Percentiles rank a stretch among this genome's conserved stretches.
Evolutionary conservation across 1,139 yeast species (phyloP).

Genomic region (Candida tetrigidarum): DNA sequence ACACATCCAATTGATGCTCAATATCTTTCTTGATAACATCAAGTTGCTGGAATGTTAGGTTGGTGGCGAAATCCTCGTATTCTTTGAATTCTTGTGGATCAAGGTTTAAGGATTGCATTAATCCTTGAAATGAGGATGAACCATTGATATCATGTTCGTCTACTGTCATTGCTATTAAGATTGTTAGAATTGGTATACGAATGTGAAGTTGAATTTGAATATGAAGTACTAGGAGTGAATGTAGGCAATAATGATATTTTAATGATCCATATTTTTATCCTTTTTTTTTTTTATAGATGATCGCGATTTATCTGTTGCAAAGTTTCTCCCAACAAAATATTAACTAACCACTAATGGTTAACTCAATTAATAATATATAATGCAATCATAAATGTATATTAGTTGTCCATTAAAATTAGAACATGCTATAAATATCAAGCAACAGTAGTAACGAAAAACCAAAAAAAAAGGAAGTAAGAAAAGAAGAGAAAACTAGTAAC

Average conservation of each 20-base stretch:
- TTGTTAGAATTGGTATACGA: neutral
- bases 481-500: neutral
- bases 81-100: conserved; percentile 29
- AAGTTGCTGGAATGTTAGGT: conserved; percentile 31
- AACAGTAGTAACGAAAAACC: neutral
- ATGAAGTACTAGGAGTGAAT: neutral
- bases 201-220: neutral
- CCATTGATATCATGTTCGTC: conserved; percentile 21
- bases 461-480: neutral
- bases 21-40: conserved; percentile 33
- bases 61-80: conserved; percentile 21
- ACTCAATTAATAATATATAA: too few relatives aligned
- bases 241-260: neutral
- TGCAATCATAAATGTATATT: too few relatives aligned
- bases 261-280: too few relatives aligned
- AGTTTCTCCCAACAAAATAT: neutral
- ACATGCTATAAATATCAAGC: neutral
- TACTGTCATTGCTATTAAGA: conserved; percentile 15
- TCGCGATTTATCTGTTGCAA: too few relatives aligned
- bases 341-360: neutral
- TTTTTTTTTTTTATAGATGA: too few relatives aligned
- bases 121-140: conserved; percentile 34
- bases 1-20: conserved; percentile 34
- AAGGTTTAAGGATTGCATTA: conserved; percentile 44
- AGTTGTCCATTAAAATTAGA: neutral